Evolutionary conservation across 345 rosid species (phyloP), one percentile per base, ranked within the genome.

Genomic region (Linum trigynum): DNA sequence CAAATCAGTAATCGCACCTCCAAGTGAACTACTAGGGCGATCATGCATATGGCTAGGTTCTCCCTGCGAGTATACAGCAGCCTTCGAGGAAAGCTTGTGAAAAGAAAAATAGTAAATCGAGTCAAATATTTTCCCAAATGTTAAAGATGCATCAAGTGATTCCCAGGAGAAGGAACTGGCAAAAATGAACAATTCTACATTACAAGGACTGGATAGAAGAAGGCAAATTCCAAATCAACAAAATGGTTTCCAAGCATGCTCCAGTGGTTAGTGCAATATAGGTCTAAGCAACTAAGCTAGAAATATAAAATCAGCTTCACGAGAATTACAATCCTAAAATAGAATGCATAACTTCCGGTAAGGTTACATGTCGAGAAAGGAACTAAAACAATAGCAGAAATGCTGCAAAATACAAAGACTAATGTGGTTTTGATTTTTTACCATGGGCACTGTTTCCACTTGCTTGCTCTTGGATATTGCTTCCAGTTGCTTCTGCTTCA

Each of bases 1-100:
- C 57, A 85, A 83, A 12, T 87, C 82, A 39, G 73, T 56, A 32
- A 78, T 64, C 72, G 78, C 84, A 53, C 72, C 76, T 59, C 64
- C 65, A 55, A 66, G 74, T 58, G 76, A 62, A 59, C 48, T 61
- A 74, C 59, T 60, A 37, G 68, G 75, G 51, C 69, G 64, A 57
- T 69, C 80, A 70, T 66, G 60, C 43, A 38, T 73, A 66, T 62
- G 69, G 37, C 60, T 51, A 55, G 78, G 78, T 68, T 67, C 74
- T n/a, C 48, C 71, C 67, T 62, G 75, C 71, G 58, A 69, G 63
- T 64, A 74, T 53, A 68, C 63, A 63, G 66, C 40, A 65, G 62
- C 83, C 86, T 81, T 71, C n/a, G 38, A 37, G 56, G 67, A 41
- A 48, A 48, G 53, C 53, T 48, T 9, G 53, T 48, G 11, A 48